Evolutionary conservation across 108 stramenopile genomes (phyloP).

Genomic region (Chaetoceros tenuissimus): DNA sequence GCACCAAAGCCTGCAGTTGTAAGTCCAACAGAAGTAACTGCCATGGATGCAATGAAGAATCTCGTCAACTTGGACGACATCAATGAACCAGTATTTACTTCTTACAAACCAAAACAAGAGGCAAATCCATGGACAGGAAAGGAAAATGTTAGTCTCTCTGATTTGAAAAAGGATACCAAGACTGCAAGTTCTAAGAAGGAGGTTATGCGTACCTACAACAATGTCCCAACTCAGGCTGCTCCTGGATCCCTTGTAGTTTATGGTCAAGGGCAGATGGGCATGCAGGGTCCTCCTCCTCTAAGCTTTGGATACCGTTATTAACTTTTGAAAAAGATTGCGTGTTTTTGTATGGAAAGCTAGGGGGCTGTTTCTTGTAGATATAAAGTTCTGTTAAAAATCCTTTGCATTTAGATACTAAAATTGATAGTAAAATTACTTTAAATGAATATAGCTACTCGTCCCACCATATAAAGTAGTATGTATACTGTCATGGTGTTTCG

Average conservation of each 20-base stretch:
- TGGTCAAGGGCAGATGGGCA: background rate
- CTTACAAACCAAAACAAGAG: background rate
- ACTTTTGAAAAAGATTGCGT: too few species aligned
- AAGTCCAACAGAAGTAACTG: background rate
- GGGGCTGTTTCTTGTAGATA: too few species aligned
- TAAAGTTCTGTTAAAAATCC: too few species aligned
- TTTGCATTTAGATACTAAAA: too few species aligned
- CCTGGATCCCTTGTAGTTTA: background rate
- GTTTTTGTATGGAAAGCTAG: too few species aligned
- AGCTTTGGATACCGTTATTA: background rate
- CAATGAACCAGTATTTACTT: background rate
- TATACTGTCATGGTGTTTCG: too few species aligned
- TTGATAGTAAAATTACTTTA: too few species aligned
- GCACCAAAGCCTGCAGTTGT: background rate
- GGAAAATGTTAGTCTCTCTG: background rate
- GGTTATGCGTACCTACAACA: background rate
- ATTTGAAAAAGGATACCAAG: background rate
- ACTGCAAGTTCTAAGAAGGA: background rate
- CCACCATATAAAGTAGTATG: too few species aligned
- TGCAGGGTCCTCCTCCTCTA: background rate
- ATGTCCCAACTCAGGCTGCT: background rate
- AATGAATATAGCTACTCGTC: too few species aligned
- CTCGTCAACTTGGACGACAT: background rate
- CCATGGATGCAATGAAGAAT: background rate
- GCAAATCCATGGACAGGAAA: background rate